These are phyloP conservation scores for Sclerospora graminicola DNA, from an alignment of 352 stramenopile species.

Conservation along the genomic window DNA sequence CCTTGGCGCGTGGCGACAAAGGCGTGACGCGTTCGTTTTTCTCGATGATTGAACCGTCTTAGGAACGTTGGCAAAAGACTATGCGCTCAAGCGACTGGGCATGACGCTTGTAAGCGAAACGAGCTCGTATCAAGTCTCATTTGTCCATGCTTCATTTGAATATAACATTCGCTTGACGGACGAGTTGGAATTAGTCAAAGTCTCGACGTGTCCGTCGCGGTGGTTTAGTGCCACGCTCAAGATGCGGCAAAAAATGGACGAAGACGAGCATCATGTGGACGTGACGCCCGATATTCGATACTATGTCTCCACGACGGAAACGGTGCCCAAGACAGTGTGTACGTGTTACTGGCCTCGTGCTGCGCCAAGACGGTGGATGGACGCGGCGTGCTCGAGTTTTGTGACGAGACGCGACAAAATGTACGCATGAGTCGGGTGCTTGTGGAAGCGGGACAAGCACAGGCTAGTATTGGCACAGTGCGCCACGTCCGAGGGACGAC, in stretches of 20 bases:
- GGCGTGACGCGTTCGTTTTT: conserved; percentile 73
- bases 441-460: conserved; percentile 27
- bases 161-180: conserved; percentile 52
- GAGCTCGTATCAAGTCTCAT: too few species aligned
- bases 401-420: too few species aligned
- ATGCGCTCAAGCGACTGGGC: conserved; percentile 24
- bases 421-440: conserved; percentile 48
- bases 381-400: too few species aligned
- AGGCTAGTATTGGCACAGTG: conserved; percentile 39
- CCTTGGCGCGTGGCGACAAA: conserved; percentile 34
- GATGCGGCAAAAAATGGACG: too few species aligned
- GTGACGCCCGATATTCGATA: conserved; percentile 63
- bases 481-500: conserved; percentile 39
- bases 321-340: conserved; percentile 35
- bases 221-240: conserved; percentile 77
- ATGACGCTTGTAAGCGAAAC: conserved; percentile 28
- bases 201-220: conserved; percentile 39
- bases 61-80: conserved; percentile 30
- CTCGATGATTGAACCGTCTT: conserved; percentile 38
- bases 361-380: too few species aligned
- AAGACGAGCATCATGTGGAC: too few species aligned
- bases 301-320: conserved; percentile 60
- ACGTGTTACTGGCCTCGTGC: conserved; percentile 20
- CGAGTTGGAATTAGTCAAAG: conserved; percentile 50
- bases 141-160: conserved; percentile 42